Evolutionary conservation across 768 basidiomycete species (phyloP).

Genomic region (Filobasidium floriforme): DNA sequence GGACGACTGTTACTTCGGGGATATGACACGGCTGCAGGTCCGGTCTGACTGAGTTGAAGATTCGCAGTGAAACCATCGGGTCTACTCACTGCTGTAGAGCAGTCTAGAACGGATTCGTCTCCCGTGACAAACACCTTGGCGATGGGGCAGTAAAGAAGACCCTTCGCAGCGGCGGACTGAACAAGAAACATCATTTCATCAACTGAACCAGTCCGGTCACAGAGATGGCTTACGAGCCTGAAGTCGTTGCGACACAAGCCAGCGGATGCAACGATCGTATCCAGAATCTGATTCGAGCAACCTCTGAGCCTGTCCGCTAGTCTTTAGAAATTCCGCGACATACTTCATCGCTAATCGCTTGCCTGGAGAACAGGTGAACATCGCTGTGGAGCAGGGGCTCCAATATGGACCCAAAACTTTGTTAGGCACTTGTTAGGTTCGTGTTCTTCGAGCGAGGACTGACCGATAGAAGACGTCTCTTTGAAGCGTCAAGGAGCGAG

Average conservation of each 20-base stretch:
- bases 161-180: conserved; percentile 83
- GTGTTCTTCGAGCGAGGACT: too few species aligned
- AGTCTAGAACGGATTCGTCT: too few species aligned
- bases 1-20: conserved; percentile 43
- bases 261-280: conserved; percentile 81
- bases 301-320: not conserved
- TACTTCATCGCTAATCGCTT: conserved; percentile 71
- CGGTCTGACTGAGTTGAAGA: too few species aligned
- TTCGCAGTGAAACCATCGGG: too few species aligned
- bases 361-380: conserved; percentile 65
- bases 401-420: not conserved
- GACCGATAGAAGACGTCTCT: too few species aligned
- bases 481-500: too few species aligned
- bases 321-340: conserved; percentile 19
- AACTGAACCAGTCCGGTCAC: not conserved
- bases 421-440: too few species aligned
- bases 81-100: too few species aligned
- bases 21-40: conserved; percentile 55
- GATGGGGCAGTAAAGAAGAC: conserved; percentile 57
- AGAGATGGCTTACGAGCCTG: conserved; percentile 57
- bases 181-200: not conserved
- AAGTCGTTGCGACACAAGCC: conserved; percentile 64
- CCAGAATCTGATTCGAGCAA: conserved; percentile 58
- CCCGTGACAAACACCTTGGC: not conserved
- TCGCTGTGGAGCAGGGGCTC: conserved; percentile 89